Percentiles rank a stretch among this genome's conserved stretches.
These are phyloP conservation scores for Hypholoma sublateritium DNA, from an alignment of 768 basidiomycete species.

Conservation along the genomic window DNA sequence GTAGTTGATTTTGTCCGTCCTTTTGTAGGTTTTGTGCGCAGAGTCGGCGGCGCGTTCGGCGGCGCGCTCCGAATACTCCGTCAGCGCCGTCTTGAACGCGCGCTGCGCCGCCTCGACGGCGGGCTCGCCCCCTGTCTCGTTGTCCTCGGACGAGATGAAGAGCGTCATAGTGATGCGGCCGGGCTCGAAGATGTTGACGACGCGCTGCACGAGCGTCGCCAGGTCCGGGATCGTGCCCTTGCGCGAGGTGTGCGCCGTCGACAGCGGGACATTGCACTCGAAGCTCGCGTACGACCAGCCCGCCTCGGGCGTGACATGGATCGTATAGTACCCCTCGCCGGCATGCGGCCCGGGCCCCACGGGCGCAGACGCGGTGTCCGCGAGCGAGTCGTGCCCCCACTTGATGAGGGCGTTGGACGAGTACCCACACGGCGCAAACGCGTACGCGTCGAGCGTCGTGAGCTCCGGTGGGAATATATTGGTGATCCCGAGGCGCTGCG, in stretches of 20 bases:
- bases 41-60: not conserved
- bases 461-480: conserved; percentile 77
- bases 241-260: conserved; percentile 29
- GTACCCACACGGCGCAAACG: conserved; percentile 95
- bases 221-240: conserved; percentile 65
- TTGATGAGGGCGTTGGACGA: conserved; percentile 87
- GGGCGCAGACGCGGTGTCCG: conserved; percentile 14
- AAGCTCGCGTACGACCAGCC: conserved; percentile 99
- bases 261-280: conserved; percentile 93
- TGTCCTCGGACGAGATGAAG: conserved; percentile 77
- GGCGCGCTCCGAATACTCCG: conserved; percentile 19
- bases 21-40: conserved; percentile 49
- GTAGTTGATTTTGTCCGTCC: conserved; percentile 98
- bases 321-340: conserved; percentile 94
- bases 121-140: conserved; percentile 44
- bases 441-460: conserved; percentile 88
- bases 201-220: conserved; percentile 78
- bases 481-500: conserved; percentile 73
- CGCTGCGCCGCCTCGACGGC: conserved; percentile 72
- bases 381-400: conserved; percentile 46
- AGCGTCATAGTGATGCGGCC: conserved; percentile 82
- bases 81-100: conserved; percentile 69
- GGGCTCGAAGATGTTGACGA: conserved; percentile 92
- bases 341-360: conserved; percentile 13
- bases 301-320: conserved; percentile 97